Evolutionary conservation across 352 stramenopile species (phyloP).

Genomic region (Elongisporangium anandrum): DNA sequence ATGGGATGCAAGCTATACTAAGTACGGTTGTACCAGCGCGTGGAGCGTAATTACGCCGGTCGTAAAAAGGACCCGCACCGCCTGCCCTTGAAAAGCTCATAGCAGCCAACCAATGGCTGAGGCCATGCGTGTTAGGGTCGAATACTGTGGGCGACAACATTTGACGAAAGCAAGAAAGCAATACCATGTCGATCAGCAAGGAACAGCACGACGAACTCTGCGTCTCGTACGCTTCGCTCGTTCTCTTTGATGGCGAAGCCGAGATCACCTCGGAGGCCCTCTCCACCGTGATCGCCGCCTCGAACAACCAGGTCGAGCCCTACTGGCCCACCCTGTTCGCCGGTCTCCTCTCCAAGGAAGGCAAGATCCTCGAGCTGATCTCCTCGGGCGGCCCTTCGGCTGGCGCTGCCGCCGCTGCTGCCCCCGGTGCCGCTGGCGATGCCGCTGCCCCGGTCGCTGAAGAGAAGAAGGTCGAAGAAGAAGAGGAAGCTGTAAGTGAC

Average conservation of each 20-base stretch:
- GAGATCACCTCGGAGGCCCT: constrained; percentile 79
- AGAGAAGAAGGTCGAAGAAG: constrained; percentile 58
- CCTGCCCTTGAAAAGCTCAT: constrained; percentile 5
- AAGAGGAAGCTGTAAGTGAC: constrained; percentile 54
- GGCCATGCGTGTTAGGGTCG: not conserved
- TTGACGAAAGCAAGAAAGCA: constrained; percentile 47
- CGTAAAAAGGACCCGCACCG: not conserved
- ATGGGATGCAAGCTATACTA: not conserved
- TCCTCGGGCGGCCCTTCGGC: constrained; percentile 52
- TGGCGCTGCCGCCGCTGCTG: constrained; percentile 30
- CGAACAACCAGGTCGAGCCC: constrained; percentile 78
- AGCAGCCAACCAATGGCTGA: constrained; percentile 26
- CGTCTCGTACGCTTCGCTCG: constrained; percentile 79
- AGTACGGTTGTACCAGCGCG: too few species aligned
- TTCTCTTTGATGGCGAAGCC: constrained; percentile 82
- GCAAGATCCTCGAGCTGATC: constrained; percentile 78
- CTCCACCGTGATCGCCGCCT: constrained; percentile 60
- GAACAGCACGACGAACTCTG: constrained; percentile 85
- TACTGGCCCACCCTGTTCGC: constrained; percentile 82
- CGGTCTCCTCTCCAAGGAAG: constrained; percentile 67
- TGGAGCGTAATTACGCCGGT: not conserved
- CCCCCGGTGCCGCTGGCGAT: constrained; percentile 27
- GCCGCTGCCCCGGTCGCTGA: constrained; percentile 30
- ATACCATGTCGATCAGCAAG: constrained; percentile 78
- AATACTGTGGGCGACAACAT: constrained; percentile 16